Evolutionary conservation across 1,284 basidiomycete species (phyloP).

Genomic region (Ceratobasidium papillatum): DNA sequence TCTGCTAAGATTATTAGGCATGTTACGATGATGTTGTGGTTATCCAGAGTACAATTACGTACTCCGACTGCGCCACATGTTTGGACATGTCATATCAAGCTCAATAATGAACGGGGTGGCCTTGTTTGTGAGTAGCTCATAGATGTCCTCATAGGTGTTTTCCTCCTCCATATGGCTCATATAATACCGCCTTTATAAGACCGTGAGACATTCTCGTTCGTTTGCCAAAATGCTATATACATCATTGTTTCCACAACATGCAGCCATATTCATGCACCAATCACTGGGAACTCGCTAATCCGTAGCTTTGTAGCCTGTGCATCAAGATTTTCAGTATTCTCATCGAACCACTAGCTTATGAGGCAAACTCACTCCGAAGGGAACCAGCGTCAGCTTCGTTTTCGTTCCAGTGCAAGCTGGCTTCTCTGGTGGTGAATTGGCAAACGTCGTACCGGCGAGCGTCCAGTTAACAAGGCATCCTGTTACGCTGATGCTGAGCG

Average conservation of each 20-base stretch:
- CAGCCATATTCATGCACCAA: not conserved
- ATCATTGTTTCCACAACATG: no score
- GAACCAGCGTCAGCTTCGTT: conserved; percentile 60
- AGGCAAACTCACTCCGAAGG: conserved; percentile 60
- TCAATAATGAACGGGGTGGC: no score
- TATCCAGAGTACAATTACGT: no score
- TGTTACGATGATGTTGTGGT: no score
- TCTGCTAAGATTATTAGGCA: no score
- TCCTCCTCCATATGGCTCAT: no score
- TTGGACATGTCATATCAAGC: no score
- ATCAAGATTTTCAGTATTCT: not conserved
- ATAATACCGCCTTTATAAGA: no score
- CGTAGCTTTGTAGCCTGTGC: conserved; percentile 63
- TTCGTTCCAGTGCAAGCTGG: conserved; percentile 58
- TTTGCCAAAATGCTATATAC: no score
- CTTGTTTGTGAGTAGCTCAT: no score
- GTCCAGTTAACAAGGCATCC: conserved; percentile 64
- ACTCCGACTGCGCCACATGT: no score
- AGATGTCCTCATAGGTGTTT: not conserved
- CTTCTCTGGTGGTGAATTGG: conserved; percentile 59
- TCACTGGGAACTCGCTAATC: conserved; percentile 64
- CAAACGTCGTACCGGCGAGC: conserved; percentile 61
- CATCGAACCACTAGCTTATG: not conserved
- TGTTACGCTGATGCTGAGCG: conserved; percentile 60
- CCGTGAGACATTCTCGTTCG: no score